These are phyloP conservation scores for Geotrichum ghanense DNA, from an alignment of 805 yeast genomes.

Conservation along the genomic window DNA sequence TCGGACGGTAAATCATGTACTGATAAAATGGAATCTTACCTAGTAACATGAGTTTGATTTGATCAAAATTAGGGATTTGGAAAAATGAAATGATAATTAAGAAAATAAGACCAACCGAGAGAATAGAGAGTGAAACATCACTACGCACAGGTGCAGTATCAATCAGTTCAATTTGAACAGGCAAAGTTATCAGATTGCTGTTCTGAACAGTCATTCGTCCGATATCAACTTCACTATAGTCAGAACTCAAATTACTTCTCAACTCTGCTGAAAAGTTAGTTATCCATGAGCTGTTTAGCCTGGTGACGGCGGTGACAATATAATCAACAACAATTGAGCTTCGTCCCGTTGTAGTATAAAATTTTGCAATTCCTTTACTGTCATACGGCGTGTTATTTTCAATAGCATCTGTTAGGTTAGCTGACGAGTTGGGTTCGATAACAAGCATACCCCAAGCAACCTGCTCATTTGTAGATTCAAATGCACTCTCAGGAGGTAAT, in stretches of 20 bases:
- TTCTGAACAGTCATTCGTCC: constrained; percentile 16
- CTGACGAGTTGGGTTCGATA: constrained; percentile 38
- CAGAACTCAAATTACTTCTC: constrained; percentile 6
- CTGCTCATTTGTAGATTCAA: too few relatives aligned
- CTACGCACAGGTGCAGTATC: constrained; percentile 43
- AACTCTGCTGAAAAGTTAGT: neutral
- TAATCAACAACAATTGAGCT: constrained; percentile 32
- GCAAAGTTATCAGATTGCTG: constrained; percentile 22
- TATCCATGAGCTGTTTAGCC: neutral
- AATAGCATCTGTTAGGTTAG: constrained; percentile 31
- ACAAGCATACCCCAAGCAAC: constrained; percentile 54
- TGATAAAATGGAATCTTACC: neutral
- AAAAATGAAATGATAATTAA: constrained; percentile 62
- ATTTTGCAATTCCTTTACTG: too few relatives aligned
- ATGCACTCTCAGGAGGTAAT: too few relatives aligned
- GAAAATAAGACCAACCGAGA: constrained; percentile 59
- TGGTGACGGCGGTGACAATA: too few relatives aligned
- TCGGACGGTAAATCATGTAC: constrained; percentile 14
- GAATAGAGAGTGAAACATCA: constrained; percentile 25
- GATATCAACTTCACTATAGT: constrained; percentile 19
- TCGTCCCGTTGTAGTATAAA: constrained; percentile 20
- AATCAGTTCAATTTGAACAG: constrained; percentile 26
- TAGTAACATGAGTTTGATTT: neutral
- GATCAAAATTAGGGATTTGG: constrained; percentile 33
- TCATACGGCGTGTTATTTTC: too few relatives aligned